Base-by-base conservation (phyloP, 345 rosid genomes). In the Arabis hirsuta region DNA sequence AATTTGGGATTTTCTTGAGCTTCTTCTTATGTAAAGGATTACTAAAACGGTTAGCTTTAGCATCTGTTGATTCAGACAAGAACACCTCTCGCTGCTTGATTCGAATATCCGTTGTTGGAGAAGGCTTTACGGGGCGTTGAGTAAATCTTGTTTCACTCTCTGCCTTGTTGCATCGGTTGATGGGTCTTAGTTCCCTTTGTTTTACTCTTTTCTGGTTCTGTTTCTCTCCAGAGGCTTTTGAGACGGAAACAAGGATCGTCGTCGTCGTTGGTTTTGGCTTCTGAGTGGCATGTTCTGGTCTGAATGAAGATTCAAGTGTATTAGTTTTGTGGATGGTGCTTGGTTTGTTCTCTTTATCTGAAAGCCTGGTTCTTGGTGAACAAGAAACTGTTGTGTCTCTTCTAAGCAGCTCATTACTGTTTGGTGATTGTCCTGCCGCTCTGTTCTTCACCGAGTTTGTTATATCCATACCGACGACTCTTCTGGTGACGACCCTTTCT, bases 381-480 rank as follows among this genome's bases (percentile, higher is more conserved):
- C 81, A 84, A 56, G 86, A 79, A 67, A 82, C 62, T 20, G 71
- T 41, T 6, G 82, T 72, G 41, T 79, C 74, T 65, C 72, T 76
- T 50, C 72, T 71, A 71, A 22, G 62, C 56, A 22, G 62, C 56
- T 76, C 76, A 12, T 36, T 32, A 57, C 4, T 20, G 19, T 60
- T 12, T 27, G 51, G 65, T 12, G n/a, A 4, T 65, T 56, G 43
- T 56, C 46, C n/a, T 43, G 61, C 62, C 1, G 57, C 76, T 77
- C 84, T 78, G 82, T 52, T 82, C 51, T 56, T 76, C 29, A 79
- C 76, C 5, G 82, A 84, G 85, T 90, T 95, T 20, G 99, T 87
- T 57, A 91, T 81, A 81, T 95, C 97, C 73, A 73, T 67, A 2
- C 93, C 96, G 0, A 86, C 89, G 11, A 84, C 83, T 80, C 80